Evolutionary conservation across 1,284 basidiomycete genomes (phyloP), one percentile per base, ranked within the genome.

Genomic region (Leccinum griseonigrum): DNA sequence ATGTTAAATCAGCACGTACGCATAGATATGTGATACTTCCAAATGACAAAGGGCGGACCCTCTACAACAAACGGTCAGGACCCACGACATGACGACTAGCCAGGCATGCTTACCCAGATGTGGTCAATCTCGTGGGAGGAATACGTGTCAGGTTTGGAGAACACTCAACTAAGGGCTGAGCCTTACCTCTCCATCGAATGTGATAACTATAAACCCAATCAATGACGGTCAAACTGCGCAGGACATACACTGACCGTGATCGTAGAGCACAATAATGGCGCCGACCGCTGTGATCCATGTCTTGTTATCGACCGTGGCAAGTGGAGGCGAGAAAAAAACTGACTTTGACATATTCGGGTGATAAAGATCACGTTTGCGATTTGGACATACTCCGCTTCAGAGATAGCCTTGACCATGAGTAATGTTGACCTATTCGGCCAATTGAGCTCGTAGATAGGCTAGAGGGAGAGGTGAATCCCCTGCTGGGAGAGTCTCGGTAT

Each of bases 1-100:
- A 36, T 50, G 18, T 8, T 1, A 8, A 6, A 46, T 40, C 6
- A 18, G 6, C 18, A 58, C 60, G 11, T 58, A 70, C 67, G 26
- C 70, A 13, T 1, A 60, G 22, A 46, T 68, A 70, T 10, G 18
- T 65, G 2, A 70, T 18, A 43, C 52, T 65, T 34, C 64, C 67
- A 18, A 54, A 54, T 9, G 51, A 51, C 2, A 59, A 22, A 7
- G 9, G 54, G 1, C 18, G 50, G 8, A 3, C 16, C 31, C 29
- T 57, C 65, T 54, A 34, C 18, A 18, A 55, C 7, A 26, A 54
- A 26, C 4, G 29, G 3, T 11, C 10, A 13, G 43, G 9, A 14
- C 51, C 1, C 29, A 29, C 26, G 3, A 52, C 51, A n/a, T 26
- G 22, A 28, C 16, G 29, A 53, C n/a, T n/a, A 51, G 28, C 5